Conservation (phyloP, 1,284 basidiomycete genomes). For the Trichosporon coremiiforme region DNA sequence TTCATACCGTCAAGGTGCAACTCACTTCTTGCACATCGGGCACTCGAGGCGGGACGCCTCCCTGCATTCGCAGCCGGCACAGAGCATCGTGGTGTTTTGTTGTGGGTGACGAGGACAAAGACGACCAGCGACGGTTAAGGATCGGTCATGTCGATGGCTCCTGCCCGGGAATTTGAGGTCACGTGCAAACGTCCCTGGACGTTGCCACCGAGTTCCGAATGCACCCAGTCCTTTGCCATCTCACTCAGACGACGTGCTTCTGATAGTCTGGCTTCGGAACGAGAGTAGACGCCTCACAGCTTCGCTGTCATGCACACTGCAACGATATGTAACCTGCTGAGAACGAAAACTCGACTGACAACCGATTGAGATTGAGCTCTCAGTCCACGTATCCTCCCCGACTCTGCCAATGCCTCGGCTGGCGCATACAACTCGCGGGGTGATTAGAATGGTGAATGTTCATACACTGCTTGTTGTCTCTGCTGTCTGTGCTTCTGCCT, state of each 20-base stretch:
- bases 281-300: neutral
- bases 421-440: neutral
- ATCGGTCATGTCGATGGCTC: neutral
- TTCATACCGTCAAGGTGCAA: neutral
- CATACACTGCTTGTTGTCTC: slow-evolving; percentile 13
- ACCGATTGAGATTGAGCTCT: too few species aligned
- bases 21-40: slow-evolving; percentile 57
- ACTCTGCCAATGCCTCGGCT: neutral
- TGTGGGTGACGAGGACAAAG: neutral
- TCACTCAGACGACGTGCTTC: neutral
- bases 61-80: slow-evolving; percentile 52
- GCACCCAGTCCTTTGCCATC: neutral
- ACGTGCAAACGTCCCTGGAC: neutral
- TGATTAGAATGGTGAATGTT: slow-evolving; percentile 17
- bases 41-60: slow-evolving; percentile 56
- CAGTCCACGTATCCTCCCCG: too few species aligned
- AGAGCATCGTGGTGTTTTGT: slow-evolving; percentile 31
- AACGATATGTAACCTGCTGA: too few species aligned
- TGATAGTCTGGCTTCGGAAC: neutral
- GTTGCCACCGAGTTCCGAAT: slow-evolving; percentile 3
- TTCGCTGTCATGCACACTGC: neutral
- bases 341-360: too few species aligned
- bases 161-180: neutral
- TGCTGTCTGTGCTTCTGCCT: slow-evolving; percentile 9
- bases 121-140: neutral